phyloP scores from a whole-genome alignment of 345 rosid species.

The Stellera chamaejasme region DNA sequence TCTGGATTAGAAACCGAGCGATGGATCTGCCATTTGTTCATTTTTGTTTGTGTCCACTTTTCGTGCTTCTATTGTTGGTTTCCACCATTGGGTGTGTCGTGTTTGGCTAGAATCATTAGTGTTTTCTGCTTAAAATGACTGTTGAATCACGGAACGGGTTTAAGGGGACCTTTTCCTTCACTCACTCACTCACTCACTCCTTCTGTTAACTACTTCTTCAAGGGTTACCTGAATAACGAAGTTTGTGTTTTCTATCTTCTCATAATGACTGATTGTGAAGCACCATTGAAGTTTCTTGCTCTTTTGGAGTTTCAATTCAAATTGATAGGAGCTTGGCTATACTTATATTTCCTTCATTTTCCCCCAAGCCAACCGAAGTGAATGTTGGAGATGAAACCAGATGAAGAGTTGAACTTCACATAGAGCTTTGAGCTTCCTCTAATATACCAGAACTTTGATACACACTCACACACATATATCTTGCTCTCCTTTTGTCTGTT shows the following conservation, averaged over 20 bases:
- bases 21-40: conserved; percentile 48
- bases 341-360: too few species aligned
- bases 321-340: too few species aligned
- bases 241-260: conserved; percentile 1
- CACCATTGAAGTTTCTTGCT: background rate
- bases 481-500: background rate
- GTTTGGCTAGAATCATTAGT: background rate
- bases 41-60: conserved; percentile 17
- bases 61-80: conserved; percentile 11
- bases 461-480: too few species aligned
- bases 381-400: too few species aligned
- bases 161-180: conserved; percentile 14
- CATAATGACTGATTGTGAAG: background rate
- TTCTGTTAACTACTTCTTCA: conserved; percentile 2
- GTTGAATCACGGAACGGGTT: conserved; percentile 5
- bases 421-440: too few species aligned
- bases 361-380: too few species aligned
- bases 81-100: conserved; percentile 9
- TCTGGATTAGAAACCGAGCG: conserved; percentile 14
- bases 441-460: too few species aligned
- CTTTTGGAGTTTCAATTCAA: background rate
- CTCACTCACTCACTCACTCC: background rate
- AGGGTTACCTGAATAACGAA: conserved; percentile 4
- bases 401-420: too few species aligned
- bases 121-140: conserved; percentile 2